Conservation (phyloP, 2,329 filamentous ascomycete genomes). For the Orbilia quercus region DNA sequence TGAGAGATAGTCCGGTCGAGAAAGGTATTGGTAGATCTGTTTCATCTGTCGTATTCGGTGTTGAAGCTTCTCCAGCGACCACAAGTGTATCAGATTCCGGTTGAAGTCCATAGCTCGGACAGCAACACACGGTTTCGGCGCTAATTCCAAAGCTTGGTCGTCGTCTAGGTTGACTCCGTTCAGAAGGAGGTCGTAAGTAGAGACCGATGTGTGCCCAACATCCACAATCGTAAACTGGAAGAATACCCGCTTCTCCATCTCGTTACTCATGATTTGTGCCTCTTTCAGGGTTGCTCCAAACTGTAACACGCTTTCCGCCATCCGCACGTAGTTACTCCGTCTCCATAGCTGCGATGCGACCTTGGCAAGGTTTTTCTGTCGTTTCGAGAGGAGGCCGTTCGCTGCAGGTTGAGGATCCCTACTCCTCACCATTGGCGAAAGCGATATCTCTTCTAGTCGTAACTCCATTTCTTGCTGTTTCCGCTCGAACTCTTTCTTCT, state of each 20-base stretch:
- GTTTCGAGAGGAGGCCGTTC: conserved; percentile 69
- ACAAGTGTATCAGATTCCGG: conserved; percentile 84
- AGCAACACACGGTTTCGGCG: conserved; percentile 88
- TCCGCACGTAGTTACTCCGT: conserved; percentile 85
- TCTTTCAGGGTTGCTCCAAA: conserved; percentile 90
- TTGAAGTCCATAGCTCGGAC: conserved; percentile 92
- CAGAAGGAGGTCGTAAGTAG: conserved; percentile 95
- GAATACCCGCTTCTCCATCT: conserved; percentile 89
- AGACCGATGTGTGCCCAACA: conserved; percentile 85
- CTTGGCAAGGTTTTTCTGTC: conserved; percentile 77
- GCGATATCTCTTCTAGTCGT: conserved; percentile 59
- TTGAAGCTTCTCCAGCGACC: conserved; percentile 93
- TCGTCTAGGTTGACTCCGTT: conserved; percentile 88
- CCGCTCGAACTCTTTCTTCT: conserved; percentile 84
- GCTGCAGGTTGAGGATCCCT: conserved; percentile 61
- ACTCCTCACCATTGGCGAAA: conserved; percentile 56
- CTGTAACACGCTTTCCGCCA: conserved; percentile 91
- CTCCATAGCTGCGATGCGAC: conserved; percentile 79
- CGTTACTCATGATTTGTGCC: conserved; percentile 96
- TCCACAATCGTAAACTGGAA: conserved; percentile 97
- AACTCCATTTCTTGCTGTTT: conserved; percentile 79
- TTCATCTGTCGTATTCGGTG: conserved; percentile 90
- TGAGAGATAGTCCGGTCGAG: conserved; percentile 92
- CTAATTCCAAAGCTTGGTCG: conserved; percentile 81
- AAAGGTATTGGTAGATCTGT: conserved; percentile 95